Evolutionary conservation across 169 alveolate species (phyloP).

Genomic region (Cryptosporidium muris): DNA sequence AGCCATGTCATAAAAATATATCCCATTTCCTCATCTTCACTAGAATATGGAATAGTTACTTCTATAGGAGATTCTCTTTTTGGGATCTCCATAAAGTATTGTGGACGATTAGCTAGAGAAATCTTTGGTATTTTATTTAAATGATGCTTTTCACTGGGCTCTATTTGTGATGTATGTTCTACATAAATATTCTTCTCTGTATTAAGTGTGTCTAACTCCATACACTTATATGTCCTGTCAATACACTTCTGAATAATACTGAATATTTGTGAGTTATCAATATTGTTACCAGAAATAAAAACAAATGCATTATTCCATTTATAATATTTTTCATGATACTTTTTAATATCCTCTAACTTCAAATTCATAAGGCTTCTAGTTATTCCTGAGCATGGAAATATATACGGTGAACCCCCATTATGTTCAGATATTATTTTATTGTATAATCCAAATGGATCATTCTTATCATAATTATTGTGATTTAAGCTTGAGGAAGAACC

Average conservation of each 20-base stretch:
- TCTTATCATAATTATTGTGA: no score
- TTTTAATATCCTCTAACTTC: constrained; percentile 15
- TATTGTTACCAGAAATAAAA: constrained; percentile 24
- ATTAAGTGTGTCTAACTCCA: no score
- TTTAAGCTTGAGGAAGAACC: background rate
- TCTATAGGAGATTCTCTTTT: constrained; percentile 3
- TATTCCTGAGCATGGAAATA: constrained; percentile 48
- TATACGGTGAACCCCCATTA: background rate
- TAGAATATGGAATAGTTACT: constrained; percentile 33
- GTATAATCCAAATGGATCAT: constrained; percentile 25
- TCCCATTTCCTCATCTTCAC: constrained; percentile 58
- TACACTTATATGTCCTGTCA: background rate
- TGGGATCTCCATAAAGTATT: background rate
- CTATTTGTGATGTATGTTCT: no score
- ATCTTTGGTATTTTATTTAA: no score
- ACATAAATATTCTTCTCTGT: no score
- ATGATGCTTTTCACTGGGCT: no score
- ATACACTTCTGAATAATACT: background rate
- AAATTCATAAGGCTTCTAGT: constrained; percentile 21
- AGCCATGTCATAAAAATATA: constrained; percentile 36
- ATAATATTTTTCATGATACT: constrained; percentile 39
- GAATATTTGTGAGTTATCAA: constrained; percentile 21
- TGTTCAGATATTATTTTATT: constrained; percentile 32
- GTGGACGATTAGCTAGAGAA: no score
- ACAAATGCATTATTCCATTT: constrained; percentile 15